phyloP scores from a whole-genome alignment of 2,329 filamentous ascomycete genomes.

The Xylaria sp. region DNA sequence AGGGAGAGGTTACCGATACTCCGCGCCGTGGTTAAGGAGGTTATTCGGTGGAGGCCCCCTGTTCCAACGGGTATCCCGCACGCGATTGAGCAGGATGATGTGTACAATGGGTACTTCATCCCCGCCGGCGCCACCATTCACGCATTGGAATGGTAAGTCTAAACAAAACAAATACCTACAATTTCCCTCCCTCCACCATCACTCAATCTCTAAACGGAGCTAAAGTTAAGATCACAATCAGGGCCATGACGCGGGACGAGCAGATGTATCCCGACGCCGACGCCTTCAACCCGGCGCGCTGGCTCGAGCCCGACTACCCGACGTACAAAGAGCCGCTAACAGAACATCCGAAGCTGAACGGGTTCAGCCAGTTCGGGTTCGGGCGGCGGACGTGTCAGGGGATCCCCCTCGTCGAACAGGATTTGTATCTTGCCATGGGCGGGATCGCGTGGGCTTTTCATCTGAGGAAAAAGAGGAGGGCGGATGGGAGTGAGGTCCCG shows the following conservation, averaged over 20 bases:
- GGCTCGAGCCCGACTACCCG: conserved; percentile 45
- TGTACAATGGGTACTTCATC: conserved; percentile 59
- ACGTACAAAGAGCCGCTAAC: conserved; percentile 49
- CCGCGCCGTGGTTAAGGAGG: conserved; percentile 57
- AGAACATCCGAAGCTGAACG: conserved; percentile 46
- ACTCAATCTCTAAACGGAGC: neutral
- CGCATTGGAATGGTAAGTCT: conserved; percentile 55
- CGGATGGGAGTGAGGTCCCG: conserved; percentile 40
- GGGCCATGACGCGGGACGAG: conserved; percentile 54
- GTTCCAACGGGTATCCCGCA: conserved; percentile 61
- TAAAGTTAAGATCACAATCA: conserved; percentile 29
- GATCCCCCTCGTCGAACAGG: conserved; percentile 49
- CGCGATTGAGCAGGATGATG: conserved; percentile 55
- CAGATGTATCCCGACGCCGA: conserved; percentile 46
- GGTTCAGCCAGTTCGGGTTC: conserved; percentile 58
- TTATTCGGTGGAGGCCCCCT: conserved; percentile 59
- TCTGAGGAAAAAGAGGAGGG: conserved; percentile 39
- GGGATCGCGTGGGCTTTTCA: conserved; percentile 46
- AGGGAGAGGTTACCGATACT: conserved; percentile 52
- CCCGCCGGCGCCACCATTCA: conserved; percentile 58
- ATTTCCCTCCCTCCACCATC: too few relatives aligned
- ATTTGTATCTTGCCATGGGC: conserved; percentile 48
- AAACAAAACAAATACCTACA: too few relatives aligned
- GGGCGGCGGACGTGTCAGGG: conserved; percentile 56
- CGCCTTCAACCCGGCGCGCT: conserved; percentile 48